Percentiles rank a stretch among this genome's conserved stretches.
These are phyloP conservation scores for Stagonosporopsis chrysanthemi DNA, from an alignment of 2,329 filamentous ascomycete genomes.

Conservation along the genomic window DNA sequence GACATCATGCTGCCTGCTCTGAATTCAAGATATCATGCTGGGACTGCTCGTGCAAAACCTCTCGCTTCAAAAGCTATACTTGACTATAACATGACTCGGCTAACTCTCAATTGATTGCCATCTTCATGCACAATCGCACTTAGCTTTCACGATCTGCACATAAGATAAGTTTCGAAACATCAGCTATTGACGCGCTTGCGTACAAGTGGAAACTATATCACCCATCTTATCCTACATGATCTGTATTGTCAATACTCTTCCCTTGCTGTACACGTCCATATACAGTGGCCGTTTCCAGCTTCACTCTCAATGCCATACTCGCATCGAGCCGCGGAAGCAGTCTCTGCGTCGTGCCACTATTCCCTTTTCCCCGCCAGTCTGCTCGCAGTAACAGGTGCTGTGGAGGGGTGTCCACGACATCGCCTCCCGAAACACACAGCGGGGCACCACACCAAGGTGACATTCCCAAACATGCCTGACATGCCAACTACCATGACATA, in stretches of 20 bases:
- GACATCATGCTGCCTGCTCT: slow-evolving; percentile 1
- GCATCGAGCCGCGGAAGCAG: neutral
- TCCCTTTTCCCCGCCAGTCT: neutral
- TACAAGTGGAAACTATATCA: slow-evolving; percentile 15
- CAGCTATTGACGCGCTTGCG: slow-evolving; percentile 10
- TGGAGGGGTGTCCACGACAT: neutral
- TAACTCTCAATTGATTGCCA: neutral
- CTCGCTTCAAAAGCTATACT: neutral
- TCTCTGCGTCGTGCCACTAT: neutral
- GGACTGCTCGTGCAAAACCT: neutral
- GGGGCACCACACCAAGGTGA: slow-evolving; percentile 1
- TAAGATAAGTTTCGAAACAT: slow-evolving; percentile 16
- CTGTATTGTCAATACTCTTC: slow-evolving; percentile 5
- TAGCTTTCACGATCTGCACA: slow-evolving; percentile 5
- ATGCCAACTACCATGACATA: neutral
- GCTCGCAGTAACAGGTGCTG: neutral
- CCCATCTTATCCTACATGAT: slow-evolving; percentile 11
- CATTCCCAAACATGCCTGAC: too few species aligned
- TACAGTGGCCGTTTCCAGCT: neutral
- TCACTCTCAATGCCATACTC: neutral
- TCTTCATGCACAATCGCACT: neutral
- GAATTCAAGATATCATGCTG: neutral
- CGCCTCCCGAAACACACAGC: slow-evolving; percentile 2
- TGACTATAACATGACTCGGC: neutral
- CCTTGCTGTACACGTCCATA: neutral